These are phyloP conservation scores for Salvia sclarea DNA, from an alignment of 305 asterid species.

Conservation along the genomic window DNA sequence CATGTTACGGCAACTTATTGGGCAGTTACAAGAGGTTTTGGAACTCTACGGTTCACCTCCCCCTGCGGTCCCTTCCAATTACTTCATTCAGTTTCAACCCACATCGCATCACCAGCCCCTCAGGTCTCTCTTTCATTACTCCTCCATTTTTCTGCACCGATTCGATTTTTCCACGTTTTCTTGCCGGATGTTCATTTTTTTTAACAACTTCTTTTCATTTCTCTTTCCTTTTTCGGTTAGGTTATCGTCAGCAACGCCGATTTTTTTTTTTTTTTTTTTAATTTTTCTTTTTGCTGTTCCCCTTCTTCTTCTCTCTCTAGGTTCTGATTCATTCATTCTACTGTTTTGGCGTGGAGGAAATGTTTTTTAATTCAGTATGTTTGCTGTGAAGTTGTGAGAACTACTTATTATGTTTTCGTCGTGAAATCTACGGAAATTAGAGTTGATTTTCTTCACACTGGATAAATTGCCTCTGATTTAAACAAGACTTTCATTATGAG, in stretches of 20 bases:
- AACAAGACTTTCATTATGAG: background rate
- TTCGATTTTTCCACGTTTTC: background rate
- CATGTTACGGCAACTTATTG: conserved; percentile 94
- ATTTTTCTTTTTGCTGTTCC: background rate
- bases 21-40: conserved; percentile 68
- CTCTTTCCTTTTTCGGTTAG: background rate
- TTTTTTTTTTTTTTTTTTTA: background rate
- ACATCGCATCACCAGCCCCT: conserved; percentile 39
- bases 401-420: background rate
- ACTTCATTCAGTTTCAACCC: conserved; percentile 53
- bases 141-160: background rate
- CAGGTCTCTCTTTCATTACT: conserved; percentile 38
- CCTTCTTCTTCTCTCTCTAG: background rate
- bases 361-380: background rate
- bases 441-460: background rate
- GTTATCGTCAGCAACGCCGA: conserved; percentile 32
- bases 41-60: conserved; percentile 67
- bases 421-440: conserved; percentile 1
- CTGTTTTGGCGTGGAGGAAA: conserved; percentile 7
- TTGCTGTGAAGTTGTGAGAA: background rate
- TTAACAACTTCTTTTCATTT: background rate
- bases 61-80: conserved; percentile 51
- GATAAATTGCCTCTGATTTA: background rate
- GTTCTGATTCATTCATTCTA: conserved; percentile 20
- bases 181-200: background rate